Evolutionary conservation across 2,329 filamentous ascomycete genomes (phyloP), one percentile per base, ranked within the genome.

Genomic region (Phaeoacremonium minimum): DNA sequence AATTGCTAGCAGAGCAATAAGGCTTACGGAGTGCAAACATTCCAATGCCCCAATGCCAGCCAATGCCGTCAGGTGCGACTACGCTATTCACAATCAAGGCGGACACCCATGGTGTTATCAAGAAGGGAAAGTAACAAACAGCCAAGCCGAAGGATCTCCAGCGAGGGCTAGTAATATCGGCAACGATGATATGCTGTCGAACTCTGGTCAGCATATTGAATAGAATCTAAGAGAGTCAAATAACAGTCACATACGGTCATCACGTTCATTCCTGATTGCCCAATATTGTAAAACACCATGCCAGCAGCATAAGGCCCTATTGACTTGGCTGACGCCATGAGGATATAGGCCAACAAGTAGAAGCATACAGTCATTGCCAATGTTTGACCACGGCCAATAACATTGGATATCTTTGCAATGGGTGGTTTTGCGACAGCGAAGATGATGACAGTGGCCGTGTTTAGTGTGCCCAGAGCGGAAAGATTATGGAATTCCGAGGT

Each of bases 171-270:
- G 75, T 79, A 15, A 78, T 69, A 50, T 83, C 80, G 2, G 77
- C 75, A 29, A 81, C 71, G 45, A 82, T 77, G 34, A 83, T 75
- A 44, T 80, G n/a, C n/a, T n/a, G n/a, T n/a, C n/a, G n/a, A n/a
- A n/a, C n/a, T n/a, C n/a, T n/a, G n/a, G n/a, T n/a, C n/a, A n/a
- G n/a, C n/a, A n/a, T n/a, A n/a, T n/a, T n/a, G n/a, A n/a, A n/a
- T n/a, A n/a, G n/a, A n/a, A n/a, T n/a, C n/a, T n/a, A n/a, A n/a
- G n/a, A n/a, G n/a, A n/a, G n/a, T n/a, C n/a, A n/a, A n/a, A n/a
- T n/a, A n/a, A n/a, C n/a, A n/a, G n/a, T n/a, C n/a, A n/a, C n/a
- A n/a, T n/a, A n/a, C 75, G 46, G 77, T 75, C 34, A 80, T 61
- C 18, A 82, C 70, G 37, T 77, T 73, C 6, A 80, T 66, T 4